phyloP scores from a whole-genome alignment of 768 basidiomycete species.

The Naganishia kalamii region DNA sequence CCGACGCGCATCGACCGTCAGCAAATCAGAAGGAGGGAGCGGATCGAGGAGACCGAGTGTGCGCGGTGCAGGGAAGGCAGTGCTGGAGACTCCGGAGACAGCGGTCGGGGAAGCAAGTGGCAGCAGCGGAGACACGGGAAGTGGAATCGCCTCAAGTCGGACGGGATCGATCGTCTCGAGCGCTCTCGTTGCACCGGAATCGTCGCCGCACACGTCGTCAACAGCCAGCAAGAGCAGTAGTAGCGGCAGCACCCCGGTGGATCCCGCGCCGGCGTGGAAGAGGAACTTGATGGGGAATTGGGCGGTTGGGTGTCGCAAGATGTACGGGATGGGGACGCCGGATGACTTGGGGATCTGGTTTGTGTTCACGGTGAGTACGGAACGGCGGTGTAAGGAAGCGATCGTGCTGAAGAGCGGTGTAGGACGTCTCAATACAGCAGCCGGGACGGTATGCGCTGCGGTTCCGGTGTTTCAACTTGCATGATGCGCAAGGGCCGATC shows the following conservation, averaged over 20 bases:
- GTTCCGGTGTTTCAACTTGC: slow-evolving; percentile 3
- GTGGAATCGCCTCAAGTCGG: neutral
- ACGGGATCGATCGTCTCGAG: neutral
- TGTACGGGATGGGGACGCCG: neutral
- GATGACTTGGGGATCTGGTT: slow-evolving; percentile 14
- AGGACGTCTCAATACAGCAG: slow-evolving; percentile 8
- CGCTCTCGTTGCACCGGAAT: neutral
- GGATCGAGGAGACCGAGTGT: too few species aligned
- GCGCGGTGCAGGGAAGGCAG: too few species aligned
- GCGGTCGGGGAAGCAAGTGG: neutral
- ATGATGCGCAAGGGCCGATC: neutral
- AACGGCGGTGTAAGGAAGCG: neutral
- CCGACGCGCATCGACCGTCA: too few species aligned
- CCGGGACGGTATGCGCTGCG: slow-evolving; percentile 4
- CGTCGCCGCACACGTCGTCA: neutral
- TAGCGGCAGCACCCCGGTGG: neutral
- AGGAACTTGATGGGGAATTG: neutral
- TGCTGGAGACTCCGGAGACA: too few species aligned
- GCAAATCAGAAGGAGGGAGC: too few species aligned
- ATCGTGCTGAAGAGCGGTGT: neutral
- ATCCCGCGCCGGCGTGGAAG: neutral
- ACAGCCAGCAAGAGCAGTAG: neutral
- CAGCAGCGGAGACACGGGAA: neutral
- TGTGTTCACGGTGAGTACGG: neutral
- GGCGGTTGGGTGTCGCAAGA: slow-evolving; percentile 9